Conservation (phyloP, 805 yeast genomes). For the Teunomyces barrocoloradensis region DNA sequence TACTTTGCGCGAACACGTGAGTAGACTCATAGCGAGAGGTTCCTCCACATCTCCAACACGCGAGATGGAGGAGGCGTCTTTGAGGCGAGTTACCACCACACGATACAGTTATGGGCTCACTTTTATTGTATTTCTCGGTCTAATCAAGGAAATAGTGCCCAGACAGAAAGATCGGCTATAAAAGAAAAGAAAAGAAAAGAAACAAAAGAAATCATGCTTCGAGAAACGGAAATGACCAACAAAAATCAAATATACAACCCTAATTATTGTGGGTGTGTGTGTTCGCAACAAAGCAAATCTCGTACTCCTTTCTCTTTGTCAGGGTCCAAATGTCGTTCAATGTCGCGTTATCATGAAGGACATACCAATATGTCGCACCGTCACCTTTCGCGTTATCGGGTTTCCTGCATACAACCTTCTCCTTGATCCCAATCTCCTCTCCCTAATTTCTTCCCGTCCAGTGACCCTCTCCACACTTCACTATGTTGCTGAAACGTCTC, state of each 20-base stretch:
- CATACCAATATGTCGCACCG: not conserved
- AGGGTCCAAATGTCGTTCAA: not conserved
- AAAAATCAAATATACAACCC: not conserved
- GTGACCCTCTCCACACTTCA: not conserved
- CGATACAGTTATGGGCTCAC: not conserved
- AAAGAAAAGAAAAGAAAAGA: not conserved
- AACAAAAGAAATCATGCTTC: not conserved
- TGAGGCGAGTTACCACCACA: not conserved
- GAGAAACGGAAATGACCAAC: not conserved
- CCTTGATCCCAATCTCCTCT: conserved; percentile 2
- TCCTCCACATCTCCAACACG: too few species aligned
- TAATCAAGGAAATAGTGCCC: too few species aligned
- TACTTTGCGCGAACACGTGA: not conserved
- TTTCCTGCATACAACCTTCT: conserved; percentile 1
- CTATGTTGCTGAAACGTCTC: conserved; percentile 1
- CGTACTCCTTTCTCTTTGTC: not conserved
- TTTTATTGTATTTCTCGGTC: too few species aligned
- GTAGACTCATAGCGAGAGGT: too few species aligned
- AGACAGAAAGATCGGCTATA: not conserved
- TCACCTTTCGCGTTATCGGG: conserved; percentile 2
- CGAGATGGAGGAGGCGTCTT: not conserved
- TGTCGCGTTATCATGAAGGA: too few species aligned
- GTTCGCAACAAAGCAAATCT: not conserved
- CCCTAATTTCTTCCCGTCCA: not conserved
- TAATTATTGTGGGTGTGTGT: not conserved